Evolutionary conservation across 495 filamentous ascomycete genomes (phyloP), one percentile per base, ranked within the genome.

Genomic region (Physcia stellaris): DNA sequence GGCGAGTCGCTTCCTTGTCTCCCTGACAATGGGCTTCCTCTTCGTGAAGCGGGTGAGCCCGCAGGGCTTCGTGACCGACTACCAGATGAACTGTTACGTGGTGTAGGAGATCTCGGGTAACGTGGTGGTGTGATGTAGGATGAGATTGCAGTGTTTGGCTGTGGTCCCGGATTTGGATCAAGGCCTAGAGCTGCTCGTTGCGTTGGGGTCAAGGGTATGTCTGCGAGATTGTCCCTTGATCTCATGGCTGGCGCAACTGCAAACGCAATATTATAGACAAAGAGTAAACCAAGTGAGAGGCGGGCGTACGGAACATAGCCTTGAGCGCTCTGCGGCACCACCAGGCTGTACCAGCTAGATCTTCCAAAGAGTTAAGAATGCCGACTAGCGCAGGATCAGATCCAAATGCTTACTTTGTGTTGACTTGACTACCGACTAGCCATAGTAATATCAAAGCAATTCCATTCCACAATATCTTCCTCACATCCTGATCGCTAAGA

Each of bases 141-240:
- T 24, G 62, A 67, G 3, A 63, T 66, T 1, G 83, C 77, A 0
- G 83, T 86, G 3, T 68, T 60, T 2, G 80, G 70, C n/a, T n/a
- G n/a, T n/a, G 66, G 62, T 3, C 62, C 60, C 2, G 68, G 62
- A 29, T 66, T 77, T 4, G 85, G 82, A 36, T 80, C 71, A 7
- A 98, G 74, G 9, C 87, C 86, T 15, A 98, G 69, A 13, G 94
- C 72, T 37, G 73, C 66, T 28, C 90, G 81, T 57, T 98, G 90
- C 10, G 78, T 77, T 17, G 90, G 85, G 4, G 86, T 95, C 37
- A 98, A 69, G 43, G 90, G 76, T 34, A 98, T 92, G 55, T 98
- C 88, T 47, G 75, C 64, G 42, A 94, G 68, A 43, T 88, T 73
- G 56, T 94, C 86, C 40, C 66, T 70, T 5, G 61, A 58, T 35